These are phyloP conservation scores for Ceratocystis harringtonii DNA, from an alignment of 2,329 filamentous ascomycete genomes.

Conservation along the genomic window DNA sequence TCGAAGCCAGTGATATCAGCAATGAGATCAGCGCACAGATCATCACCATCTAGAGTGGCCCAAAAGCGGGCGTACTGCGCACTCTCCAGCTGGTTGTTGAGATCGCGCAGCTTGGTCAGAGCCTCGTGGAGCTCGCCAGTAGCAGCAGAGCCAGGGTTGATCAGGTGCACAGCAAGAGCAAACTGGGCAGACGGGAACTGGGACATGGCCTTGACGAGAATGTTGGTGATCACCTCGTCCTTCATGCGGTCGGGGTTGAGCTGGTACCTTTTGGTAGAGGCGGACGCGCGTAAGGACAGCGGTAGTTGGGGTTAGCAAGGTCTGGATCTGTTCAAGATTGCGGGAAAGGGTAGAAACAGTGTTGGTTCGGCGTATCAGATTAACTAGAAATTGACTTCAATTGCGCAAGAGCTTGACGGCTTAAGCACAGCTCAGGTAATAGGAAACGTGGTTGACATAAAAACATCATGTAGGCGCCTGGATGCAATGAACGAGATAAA, in stretches of 20 bases:
- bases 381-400: slow-evolving; percentile 15
- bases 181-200: slow-evolving; percentile 96
- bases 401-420: slow-evolving; percentile 17
- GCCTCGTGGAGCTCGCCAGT: slow-evolving; percentile 73
- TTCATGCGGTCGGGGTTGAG: slow-evolving; percentile 97
- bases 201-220: slow-evolving; percentile 94
- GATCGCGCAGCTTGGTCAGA: slow-evolving; percentile 67
- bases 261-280: slow-evolving; percentile 60
- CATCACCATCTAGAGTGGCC: slow-evolving; percentile 80
- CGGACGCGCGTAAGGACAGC: background rate
- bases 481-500: slow-evolving; percentile 18
- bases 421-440: slow-evolving; percentile 18
- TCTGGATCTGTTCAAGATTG: background rate
- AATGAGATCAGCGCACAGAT: slow-evolving; percentile 87
- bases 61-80: slow-evolving; percentile 89
- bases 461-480: slow-evolving; percentile 49
- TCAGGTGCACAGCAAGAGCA: slow-evolving; percentile 82
- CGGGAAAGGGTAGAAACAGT: slow-evolving; percentile 64
- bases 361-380: slow-evolving; percentile 49
- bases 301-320: slow-evolving; percentile 9
- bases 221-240: slow-evolving; percentile 95
- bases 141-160: slow-evolving; percentile 58
- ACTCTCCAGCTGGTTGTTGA: slow-evolving; percentile 77
- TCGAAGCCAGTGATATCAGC: slow-evolving; percentile 93
- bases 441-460: slow-evolving; percentile 17